These are phyloP conservation scores for Zymoseptoria crescenta DNA, from an alignment of 2,329 filamentous ascomycete genomes.

Conservation along the genomic window DNA sequence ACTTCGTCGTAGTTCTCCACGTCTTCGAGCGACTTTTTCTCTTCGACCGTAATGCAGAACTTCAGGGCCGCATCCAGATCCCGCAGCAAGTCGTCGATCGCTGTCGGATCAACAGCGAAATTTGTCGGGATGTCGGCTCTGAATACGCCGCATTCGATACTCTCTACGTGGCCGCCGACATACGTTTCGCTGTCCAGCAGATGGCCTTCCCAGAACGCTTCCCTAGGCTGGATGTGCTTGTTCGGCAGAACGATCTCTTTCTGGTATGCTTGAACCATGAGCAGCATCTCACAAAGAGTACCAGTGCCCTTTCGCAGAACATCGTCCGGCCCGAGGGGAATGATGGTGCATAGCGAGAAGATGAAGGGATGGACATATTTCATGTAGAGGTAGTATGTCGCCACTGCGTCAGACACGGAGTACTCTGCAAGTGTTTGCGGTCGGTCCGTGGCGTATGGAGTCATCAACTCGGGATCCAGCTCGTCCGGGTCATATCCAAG, in stretches of 20 bases:
- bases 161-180: conserved; percentile 96
- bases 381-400: conserved; percentile 99
- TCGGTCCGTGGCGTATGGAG: conserved; percentile 73
- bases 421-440: conserved; percentile 95
- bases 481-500: conserved; percentile 97
- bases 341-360: conserved; percentile 94
- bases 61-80: conserved; percentile 84
- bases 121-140: conserved; percentile 91
- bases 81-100: conserved; percentile 77
- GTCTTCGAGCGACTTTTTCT: conserved; percentile 46
- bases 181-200: conserved; percentile 95
- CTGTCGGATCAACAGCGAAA: conserved; percentile 80
- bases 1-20: conserved; percentile 51
- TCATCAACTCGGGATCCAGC: conserved; percentile 95
- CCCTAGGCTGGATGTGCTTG: conserved; percentile 84
- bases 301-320: conserved; percentile 91
- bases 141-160: conserved; percentile 97
- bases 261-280: conserved; percentile 97
- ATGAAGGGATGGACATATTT: conserved; percentile 99
- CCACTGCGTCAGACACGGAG: conserved; percentile 96
- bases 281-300: conserved; percentile 97
- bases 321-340: conserved; percentile 88
- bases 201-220: conserved; percentile 95
- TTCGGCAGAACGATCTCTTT: conserved; percentile 89
- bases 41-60: conserved; percentile 59